Evolutionary conservation across 441 rosid species (phyloP).

Genomic region (Pelargonium cotyledonis): DNA sequence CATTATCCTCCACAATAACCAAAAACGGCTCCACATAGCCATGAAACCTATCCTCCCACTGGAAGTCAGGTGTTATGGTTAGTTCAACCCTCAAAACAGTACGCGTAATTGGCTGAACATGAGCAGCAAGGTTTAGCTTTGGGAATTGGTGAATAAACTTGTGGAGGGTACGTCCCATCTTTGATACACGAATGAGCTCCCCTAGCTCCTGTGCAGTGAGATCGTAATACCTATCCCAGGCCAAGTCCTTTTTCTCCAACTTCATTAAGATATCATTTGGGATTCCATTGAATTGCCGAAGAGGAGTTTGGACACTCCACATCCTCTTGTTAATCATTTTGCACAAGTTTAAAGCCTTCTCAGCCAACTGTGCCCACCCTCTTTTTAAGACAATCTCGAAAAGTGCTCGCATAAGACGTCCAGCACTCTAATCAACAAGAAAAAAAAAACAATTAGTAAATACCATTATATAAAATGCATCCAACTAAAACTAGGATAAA

Average conservation of each 20-base stretch:
- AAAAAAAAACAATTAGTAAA: no score
- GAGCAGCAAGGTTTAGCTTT: conserved; percentile 70
- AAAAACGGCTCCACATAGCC: conserved; percentile 95
- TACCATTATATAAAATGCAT: no score
- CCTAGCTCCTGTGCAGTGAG: conserved; percentile 87
- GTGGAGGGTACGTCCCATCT: conserved; percentile 86
- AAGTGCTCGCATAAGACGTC: conserved; percentile 86
- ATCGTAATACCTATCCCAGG: conserved; percentile 94
- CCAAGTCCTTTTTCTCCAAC: conserved; percentile 90
- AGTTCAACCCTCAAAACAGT: conserved; percentile 80
- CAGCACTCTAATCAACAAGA: conserved; percentile 62
- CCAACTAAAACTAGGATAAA: no score
- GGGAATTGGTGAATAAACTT: conserved; percentile 88
- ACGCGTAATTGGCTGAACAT: conserved; percentile 86
- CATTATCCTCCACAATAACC: conserved; percentile 92
- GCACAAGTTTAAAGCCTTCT: conserved; percentile 85
- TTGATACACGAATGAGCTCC: conserved; percentile 71
- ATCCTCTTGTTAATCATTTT: conserved; percentile 89
- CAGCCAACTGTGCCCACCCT: conserved; percentile 91
- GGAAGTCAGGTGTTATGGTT: conserved; percentile 76
- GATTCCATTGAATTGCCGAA: conserved; percentile 78
- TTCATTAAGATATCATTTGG: conserved; percentile 76
- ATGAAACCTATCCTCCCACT: conserved; percentile 90
- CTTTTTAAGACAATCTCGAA: conserved; percentile 86
- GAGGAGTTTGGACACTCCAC: conserved; percentile 96